Base-by-base conservation (phyloP, 1,284 basidiomycete species). In the Melampsora americana region DNA sequence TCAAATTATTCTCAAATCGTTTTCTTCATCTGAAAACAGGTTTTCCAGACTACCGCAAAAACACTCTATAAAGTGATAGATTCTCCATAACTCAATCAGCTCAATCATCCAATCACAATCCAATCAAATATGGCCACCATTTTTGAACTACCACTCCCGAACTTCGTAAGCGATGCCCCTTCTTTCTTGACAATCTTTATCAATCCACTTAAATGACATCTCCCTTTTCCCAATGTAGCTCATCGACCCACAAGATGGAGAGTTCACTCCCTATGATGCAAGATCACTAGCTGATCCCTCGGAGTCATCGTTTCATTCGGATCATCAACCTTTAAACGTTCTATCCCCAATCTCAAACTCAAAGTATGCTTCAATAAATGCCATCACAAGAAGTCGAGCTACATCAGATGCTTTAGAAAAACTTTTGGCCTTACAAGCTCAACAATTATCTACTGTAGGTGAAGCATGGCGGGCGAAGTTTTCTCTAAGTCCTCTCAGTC, bases 231-330 rank as follows among this genome's bases (percentile, higher is more conserved):
- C 4, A 12, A 14, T 23, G 2, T 26, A 69, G 67, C 26, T 69
- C n/a, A 69, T 69, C 20, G 67, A 69, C 60, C 67, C 67, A n/a
- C 67, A 69, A n/a, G 67, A 69, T 12, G 67, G 67, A 2, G 50
- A 69, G 39, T 69, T 69, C 32, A 69, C 67, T 14, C 67, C 67
- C 6, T 69, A 69, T 56, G 39, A 56, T 23, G 67, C 53, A 23
- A 50, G 67, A 23, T 69, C 67, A 0, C 50, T 56, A 1, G 50
- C 44, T 11, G 53, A 50, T 12, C 53, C 67, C 5, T 56, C 67
- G 0, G 67, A 69, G 14, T 42, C 67, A 69, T n/a, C 50, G 60
- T 12, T 30, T 26, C 32, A 39, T 56, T 28, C 32, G 30, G 18
- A 32, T 56, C 11, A 56, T 56, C n/a, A 39, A 35, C 32, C 60